phyloP scores from a whole-genome alignment of 1,284 basidiomycete species.

The Rhodofomes roseus region DNA sequence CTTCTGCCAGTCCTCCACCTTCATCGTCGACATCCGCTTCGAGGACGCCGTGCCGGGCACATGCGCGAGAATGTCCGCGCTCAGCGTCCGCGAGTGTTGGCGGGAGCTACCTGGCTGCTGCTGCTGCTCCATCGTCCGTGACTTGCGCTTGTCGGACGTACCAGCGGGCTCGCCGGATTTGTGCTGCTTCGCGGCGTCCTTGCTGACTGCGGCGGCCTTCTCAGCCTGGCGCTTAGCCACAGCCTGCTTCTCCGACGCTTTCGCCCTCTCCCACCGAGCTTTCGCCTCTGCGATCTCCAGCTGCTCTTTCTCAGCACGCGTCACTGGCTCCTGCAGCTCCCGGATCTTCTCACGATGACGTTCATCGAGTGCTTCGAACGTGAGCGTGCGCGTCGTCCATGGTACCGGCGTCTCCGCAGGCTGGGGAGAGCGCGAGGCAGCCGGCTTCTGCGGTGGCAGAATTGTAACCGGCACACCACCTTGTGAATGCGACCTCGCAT shows the following conservation, averaged over 20 bases:
- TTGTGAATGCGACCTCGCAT: slow-evolving; percentile 32
- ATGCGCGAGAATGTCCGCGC: slow-evolving; percentile 53
- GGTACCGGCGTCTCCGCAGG: slow-evolving; percentile 36
- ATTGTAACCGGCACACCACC: slow-evolving; percentile 56
- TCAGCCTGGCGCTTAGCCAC: slow-evolving; percentile 69
- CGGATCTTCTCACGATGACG: slow-evolving; percentile 79
- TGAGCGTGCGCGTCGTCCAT: slow-evolving; percentile 48
- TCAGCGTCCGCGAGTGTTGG: slow-evolving; percentile 47
- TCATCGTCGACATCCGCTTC: slow-evolving; percentile 65
- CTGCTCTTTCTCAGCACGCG: slow-evolving; percentile 65
- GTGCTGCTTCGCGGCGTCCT: slow-evolving; percentile 42
- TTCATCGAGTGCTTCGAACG: slow-evolving; percentile 78
- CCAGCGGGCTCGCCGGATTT: slow-evolving; percentile 39
- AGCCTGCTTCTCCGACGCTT: slow-evolving; percentile 62
- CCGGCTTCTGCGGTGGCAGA: slow-evolving; percentile 55
- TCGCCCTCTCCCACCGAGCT: slow-evolving; percentile 73
- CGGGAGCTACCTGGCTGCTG: slow-evolving; percentile 31
- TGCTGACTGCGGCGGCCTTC: slow-evolving; percentile 50
- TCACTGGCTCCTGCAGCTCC: slow-evolving; percentile 71
- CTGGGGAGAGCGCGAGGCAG: slow-evolving; percentile 25
- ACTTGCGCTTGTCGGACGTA: slow-evolving; percentile 20
- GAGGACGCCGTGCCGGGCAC: slow-evolving; percentile 41
- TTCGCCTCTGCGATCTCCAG: slow-evolving; percentile 66
- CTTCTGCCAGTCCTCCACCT: slow-evolving; percentile 80
- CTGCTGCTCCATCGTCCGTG: slow-evolving; percentile 27